These are phyloP conservation scores for Coffea eugenioides DNA, from an alignment of 257 asterid genomes.

Conservation along the genomic window DNA sequence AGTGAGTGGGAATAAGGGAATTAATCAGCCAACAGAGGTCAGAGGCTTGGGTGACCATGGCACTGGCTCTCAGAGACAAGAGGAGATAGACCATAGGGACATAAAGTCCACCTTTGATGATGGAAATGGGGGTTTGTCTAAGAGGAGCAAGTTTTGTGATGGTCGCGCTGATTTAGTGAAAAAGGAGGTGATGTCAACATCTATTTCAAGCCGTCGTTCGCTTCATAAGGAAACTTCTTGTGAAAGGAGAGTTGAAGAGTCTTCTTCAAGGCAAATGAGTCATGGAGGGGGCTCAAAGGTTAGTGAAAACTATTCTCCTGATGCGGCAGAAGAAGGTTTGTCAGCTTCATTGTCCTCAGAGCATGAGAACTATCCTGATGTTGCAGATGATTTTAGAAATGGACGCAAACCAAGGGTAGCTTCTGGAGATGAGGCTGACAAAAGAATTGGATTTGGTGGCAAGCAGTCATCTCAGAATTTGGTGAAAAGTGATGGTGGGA, in stretches of 20 bases:
- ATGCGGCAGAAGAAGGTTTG: conserved; percentile 15
- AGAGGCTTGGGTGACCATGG: conserved; percentile 35
- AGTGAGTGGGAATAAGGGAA: conserved; percentile 28
- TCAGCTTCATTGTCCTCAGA: conserved; percentile 16
- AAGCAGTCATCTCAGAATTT: conserved; percentile 36
- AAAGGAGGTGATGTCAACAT: conserved; percentile 36
- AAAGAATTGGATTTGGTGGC: conserved; percentile 31
- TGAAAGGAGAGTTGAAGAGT: conserved; percentile 33
- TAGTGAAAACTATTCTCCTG: conserved; percentile 1
- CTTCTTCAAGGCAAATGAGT: conserved; percentile 15
- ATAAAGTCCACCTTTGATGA: conserved; percentile 28
- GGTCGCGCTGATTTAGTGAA: conserved; percentile 25
- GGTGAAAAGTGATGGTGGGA: conserved; percentile 35
- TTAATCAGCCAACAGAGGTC: conserved; percentile 32
- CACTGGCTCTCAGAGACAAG: conserved; percentile 41
- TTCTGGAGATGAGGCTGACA: conserved; percentile 26
- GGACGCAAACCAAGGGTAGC: conserved; percentile 43
- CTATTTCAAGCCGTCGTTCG: conserved; percentile 30
- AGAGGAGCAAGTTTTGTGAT: conserved; percentile 31
- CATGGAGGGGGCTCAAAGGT: conserved; percentile 13
- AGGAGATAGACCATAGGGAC: conserved; percentile 33
- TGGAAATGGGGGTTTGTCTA: conserved; percentile 32
- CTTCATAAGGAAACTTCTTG: conserved; percentile 28
- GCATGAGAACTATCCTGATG: conserved; percentile 25
- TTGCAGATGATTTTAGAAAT: conserved; percentile 45